Base-by-base conservation (phyloP, 805 yeast species). In the Yamadazyma takamatsuzukensis region DNA sequence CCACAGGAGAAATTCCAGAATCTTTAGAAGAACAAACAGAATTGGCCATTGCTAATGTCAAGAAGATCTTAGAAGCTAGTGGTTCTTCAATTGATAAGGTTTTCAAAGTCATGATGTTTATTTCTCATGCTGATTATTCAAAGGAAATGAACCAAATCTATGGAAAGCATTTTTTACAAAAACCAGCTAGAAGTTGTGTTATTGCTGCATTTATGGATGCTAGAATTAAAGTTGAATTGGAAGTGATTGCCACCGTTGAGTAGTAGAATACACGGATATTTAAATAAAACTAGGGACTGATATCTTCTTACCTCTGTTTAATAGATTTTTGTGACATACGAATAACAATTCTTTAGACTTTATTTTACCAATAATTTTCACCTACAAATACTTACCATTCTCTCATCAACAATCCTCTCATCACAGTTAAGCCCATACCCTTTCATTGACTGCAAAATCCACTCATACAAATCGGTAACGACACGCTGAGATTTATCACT, bases 131-230 rank as follows among this genome's bases (percentile, higher is more conserved):
- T 16, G 50, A 56, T 18, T 64, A 70, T 42, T 66, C 70, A 12
- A 48, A 62, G 5, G 51, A 45, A 16, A 61, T 75, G 43, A 75
- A 75, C 53, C 47, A 59, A 28, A 60, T 74, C 25, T 76, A 74
- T 48, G 57, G 55, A 12, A 59, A 66, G 40, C 58, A 62, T 47
- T 70, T 76, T 57, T 61, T 65, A 2, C 56, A 60, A 27, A 59
- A 61, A 41, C 81, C 81, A 13, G 76, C 76, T 6, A 65, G 81
- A 59, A 64, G 72, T 29, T 71, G 77, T 48, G 59, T 75, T 22
- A 59, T 71, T 32, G 78, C 70, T 21, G 66, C 57, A 6, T 74
- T 75, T 56, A 76, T 76, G 47, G 67, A 72, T 48, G 61, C 69
- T 8, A 45, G 56, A n/a, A 40, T 74, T 33, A 64, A 70, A 43